These are phyloP conservation scores for Xylariaceae sp. DNA, from an alignment of 2,329 filamentous ascomycete species.

Conservation along the genomic window DNA sequence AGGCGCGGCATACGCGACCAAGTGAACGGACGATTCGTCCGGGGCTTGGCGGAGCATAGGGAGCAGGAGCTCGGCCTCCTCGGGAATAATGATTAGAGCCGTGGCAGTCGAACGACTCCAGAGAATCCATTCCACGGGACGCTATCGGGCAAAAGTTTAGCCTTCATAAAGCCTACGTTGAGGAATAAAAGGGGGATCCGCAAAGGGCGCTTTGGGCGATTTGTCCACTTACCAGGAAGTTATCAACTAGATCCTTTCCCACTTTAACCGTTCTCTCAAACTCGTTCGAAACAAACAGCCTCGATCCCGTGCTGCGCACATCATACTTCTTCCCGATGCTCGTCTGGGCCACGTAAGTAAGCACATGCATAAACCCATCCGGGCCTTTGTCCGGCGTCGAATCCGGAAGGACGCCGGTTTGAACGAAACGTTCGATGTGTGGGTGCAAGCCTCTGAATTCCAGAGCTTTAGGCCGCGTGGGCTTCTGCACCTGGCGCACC, in stretches of 20 bases:
- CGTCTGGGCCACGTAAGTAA: constrained; percentile 37
- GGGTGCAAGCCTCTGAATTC: constrained; percentile 42
- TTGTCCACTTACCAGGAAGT: constrained; percentile 26
- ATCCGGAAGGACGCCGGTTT: constrained; percentile 34
- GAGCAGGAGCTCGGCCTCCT: constrained; percentile 49
- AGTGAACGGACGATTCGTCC: constrained; percentile 36
- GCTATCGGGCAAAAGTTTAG: constrained; percentile 22
- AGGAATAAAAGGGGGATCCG: background rate
- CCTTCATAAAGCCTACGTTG: constrained; percentile 5
- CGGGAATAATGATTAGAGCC: constrained; percentile 54
- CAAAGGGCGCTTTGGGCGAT: background rate
- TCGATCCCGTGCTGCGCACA: constrained; percentile 23
- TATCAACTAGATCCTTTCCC: constrained; percentile 23
- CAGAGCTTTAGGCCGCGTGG: constrained; percentile 35
- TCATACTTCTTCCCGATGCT: constrained; percentile 31
- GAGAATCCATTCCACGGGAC: constrained; percentile 56
- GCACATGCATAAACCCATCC: constrained; percentile 36
- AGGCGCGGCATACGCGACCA: constrained; percentile 56
- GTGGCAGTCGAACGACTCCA: constrained; percentile 43
- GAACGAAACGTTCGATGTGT: constrained; percentile 41
- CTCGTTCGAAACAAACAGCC: constrained; percentile 40
- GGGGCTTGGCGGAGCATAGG: constrained; percentile 38
- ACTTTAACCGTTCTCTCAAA: constrained; percentile 42
- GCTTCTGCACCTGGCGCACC: constrained; percentile 50
- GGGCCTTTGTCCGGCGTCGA: constrained; percentile 22